phyloP scores from a whole-genome alignment of 164 flowering plant species.

The Aristolochia fimbriata region DNA sequence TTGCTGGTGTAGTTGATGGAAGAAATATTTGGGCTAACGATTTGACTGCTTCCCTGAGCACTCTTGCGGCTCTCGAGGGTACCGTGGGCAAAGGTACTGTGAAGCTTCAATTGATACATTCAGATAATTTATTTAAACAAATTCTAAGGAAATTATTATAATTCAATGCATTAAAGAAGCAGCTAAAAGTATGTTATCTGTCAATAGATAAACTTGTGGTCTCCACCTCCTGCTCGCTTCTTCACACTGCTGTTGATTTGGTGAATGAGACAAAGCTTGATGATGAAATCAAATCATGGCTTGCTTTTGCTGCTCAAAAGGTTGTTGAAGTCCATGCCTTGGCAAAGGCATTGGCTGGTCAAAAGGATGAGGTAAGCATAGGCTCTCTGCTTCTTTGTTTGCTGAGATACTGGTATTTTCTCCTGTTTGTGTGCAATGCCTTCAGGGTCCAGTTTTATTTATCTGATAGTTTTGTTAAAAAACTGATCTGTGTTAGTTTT shows the following conservation, averaged over 20 bases:
- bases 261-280: constrained; percentile 26
- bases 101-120: background rate
- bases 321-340: constrained; percentile 26
- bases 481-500: background rate
- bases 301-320: constrained; percentile 31
- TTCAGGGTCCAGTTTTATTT: background rate
- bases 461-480: background rate
- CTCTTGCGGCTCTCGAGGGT: constrained; percentile 1
- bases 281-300: constrained; percentile 25
- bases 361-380: constrained; percentile 17
- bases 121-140: too few relatives aligned
- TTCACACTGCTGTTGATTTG: constrained; percentile 30
- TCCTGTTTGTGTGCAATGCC: too few relatives aligned
- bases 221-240: constrained; percentile 26
- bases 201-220: constrained; percentile 19
- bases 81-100: constrained; percentile 2
- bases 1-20: constrained; percentile 9
- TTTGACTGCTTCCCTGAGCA: constrained; percentile 5
- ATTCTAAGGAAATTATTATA: background rate
- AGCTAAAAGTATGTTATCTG: background rate
- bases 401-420: background rate
- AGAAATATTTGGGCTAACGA: constrained; percentile 9
- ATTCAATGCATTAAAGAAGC: background rate
- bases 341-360: constrained; percentile 25
- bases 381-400: background rate